A percentile compares a stretch with the other conserved stretches of the same genome.
Conservation (phyloP, 2,329 filamentous ascomycete species). For the Alternaria burnsii region DNA sequence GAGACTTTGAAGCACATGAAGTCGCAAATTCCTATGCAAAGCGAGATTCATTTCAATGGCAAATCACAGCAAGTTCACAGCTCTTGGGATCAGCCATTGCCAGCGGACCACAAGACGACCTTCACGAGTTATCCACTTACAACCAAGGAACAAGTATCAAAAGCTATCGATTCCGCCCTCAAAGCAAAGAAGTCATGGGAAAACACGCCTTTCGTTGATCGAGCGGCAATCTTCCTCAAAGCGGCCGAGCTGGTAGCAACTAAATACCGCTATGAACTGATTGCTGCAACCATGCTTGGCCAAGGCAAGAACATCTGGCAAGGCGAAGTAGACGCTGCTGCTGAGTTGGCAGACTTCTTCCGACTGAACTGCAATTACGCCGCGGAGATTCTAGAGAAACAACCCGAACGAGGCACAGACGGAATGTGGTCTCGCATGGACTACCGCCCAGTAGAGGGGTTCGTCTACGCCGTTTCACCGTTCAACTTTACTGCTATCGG, state of each 20-base stretch:
- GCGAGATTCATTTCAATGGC: conserved; percentile 39
- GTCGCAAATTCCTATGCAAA: conserved; percentile 37
- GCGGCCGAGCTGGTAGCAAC: conserved; percentile 86
- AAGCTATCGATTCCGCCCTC: conserved; percentile 82
- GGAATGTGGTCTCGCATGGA: conserved; percentile 89
- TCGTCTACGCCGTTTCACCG: conserved; percentile 90
- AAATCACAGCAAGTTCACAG: conserved; percentile 33
- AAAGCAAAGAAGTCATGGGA: conserved; percentile 86
- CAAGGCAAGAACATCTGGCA: conserved; percentile 99
- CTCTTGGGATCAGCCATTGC: conserved; percentile 39
- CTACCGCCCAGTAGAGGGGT: conserved; percentile 87
- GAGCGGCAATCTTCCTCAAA: conserved; percentile 92
- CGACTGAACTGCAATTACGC: conserved; percentile 92
- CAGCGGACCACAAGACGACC: conserved; percentile 67
- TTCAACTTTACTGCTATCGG: conserved; percentile 98
- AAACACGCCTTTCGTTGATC: conserved; percentile 82
- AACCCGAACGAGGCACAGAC: conserved; percentile 80
- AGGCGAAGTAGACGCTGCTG: conserved; percentile 93
- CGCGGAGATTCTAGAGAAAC: conserved; percentile 84
- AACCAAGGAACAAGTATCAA: conserved; percentile 73
- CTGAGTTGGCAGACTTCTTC: conserved; percentile 89
- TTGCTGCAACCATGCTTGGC: conserved; percentile 92
- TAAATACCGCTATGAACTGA: conserved; percentile 94
- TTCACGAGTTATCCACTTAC: conserved; percentile 86
- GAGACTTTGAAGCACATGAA: conserved; percentile 35